Conservation (phyloP, 2,329 filamentous ascomycete species). For the Plenodomus tracheiphilus region DNA sequence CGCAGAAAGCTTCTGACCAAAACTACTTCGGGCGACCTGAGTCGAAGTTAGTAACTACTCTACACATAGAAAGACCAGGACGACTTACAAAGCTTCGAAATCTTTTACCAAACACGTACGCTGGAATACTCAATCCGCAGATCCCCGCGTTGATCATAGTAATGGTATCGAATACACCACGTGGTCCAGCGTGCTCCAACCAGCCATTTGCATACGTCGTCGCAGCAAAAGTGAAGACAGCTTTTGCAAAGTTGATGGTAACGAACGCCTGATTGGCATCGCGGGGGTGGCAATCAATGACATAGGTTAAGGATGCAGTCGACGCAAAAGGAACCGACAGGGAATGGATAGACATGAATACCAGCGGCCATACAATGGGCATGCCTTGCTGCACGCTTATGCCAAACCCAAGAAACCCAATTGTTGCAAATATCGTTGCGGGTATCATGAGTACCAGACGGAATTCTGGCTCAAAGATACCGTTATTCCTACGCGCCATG, state of each 20-base stretch:
- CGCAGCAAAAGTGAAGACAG: constrained; percentile 61
- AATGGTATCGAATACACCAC: constrained; percentile 70
- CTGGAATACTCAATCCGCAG: constrained; percentile 73
- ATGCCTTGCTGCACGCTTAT: constrained; percentile 37
- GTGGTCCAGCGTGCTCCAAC: constrained; percentile 58
- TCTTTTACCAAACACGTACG: constrained; percentile 50
- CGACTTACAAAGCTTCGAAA: constrained; percentile 34
- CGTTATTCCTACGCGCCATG: constrained; percentile 75
- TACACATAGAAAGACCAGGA: neutral
- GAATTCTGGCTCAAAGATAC: constrained; percentile 91
- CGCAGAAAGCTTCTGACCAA: constrained; percentile 20
- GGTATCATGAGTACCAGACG: constrained; percentile 52
- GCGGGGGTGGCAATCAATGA: constrained; percentile 47
- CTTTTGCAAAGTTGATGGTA: constrained; percentile 49
- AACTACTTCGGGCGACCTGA: constrained; percentile 23
- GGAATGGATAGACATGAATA: constrained; percentile 44
- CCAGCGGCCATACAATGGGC: constrained; percentile 32
- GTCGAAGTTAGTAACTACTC: neutral
- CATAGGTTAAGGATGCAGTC: constrained; percentile 45
- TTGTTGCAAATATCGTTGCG: constrained; percentile 37
- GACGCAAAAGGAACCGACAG: constrained; percentile 45
- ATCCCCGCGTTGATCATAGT: constrained; percentile 72
- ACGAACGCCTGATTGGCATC: constrained; percentile 49
- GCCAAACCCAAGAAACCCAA: constrained; percentile 49
- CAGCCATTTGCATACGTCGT: constrained; percentile 80